Base-by-base conservation (phyloP, 768 basidiomycete genomes). In the Lactifluus volemus region DNA sequence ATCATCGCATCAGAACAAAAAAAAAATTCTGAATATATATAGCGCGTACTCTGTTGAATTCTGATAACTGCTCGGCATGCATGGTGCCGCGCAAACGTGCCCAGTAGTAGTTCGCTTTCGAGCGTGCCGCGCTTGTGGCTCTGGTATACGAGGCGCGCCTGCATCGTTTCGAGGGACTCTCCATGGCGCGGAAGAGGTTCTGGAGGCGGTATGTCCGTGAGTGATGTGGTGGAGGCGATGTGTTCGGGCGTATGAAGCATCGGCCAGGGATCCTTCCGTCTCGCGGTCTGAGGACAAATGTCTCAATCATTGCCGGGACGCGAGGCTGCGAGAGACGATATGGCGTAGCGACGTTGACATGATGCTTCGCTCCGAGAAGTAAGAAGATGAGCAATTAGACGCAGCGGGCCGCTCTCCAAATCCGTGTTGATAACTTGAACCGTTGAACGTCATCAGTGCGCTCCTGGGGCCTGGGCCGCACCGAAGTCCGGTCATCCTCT, bases 51-150 rank as follows among this genome's bases (percentile, higher is more conserved):
- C 86, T 86, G 78, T 98, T 96, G 67, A 94, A 98, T 74, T 96
- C 88, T 64, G 74, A 78, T 75, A 99, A 71, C 74, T 98, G 88
- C 11, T 70, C 77, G 57, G 80, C 79, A 34, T 67, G 71, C 94
- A 98, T 95, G 9, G 67, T 62, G 5, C 67, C 84, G 79, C 19
- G 95, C 95, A 73, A 97, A 99, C 2, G 97, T 98, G 75, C 89
- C 89, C 65, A 98, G 74, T 49, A 99, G 74, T 57, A 98, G 78
- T 72, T 98, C 97, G 61, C 84, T 88, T 79, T 99, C 97, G 58
- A 98, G 78, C 39, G 90, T 98, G 10, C 96, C 96, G 25, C 96
- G 82, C 72, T 99, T 99, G 67, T 97, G 80, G 11, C 87, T 87
- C 75, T 98, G 25, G 73, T 98, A 99, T 10, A 94, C 81, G 49